Base-by-base conservation (phyloP, 176 grass and related monocot genomes). In the Canna indica region DNA sequence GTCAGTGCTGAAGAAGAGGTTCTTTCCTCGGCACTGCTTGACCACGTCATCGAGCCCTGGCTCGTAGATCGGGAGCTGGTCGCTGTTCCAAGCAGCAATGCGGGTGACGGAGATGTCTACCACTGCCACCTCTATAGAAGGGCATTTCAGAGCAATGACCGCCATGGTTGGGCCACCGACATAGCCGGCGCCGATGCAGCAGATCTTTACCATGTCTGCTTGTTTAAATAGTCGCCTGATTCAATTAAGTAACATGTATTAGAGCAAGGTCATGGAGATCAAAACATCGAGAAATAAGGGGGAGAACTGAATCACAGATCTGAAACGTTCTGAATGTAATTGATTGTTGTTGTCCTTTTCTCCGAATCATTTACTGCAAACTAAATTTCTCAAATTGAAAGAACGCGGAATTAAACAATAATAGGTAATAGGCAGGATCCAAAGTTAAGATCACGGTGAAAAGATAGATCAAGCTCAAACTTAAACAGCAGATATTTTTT, bases 91-190 rank as follows among this genome's bases (percentile, higher is more conserved):
- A 3, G 87, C 83, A 1, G 81, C 71, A 45, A 90, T 90, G 0
- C 87, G 87, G 46, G 79, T 16, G 26, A 67, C 22, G 13, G 83
- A 66, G 42, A 90, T 85, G 52, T 90, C 87, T 0, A 90, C 87
- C 14, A 90, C 87, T 12, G 82, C 80, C n/a, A 90, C 87, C 64
- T 90, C 62, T 33, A 83, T 41, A 4, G 77, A 80, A 6, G 87
- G 87, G 46, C 87, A 90, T 53, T 90, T 90, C 24, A 82, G 42
- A 45, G 87, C 87, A 16, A 90, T 90, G 53, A 90, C 83, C 0
- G 87, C 87, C 87, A 90, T 90, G 69, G 87, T 90, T n/a, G 87
- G 87, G 35, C 87, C 87, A 25, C 87, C 87, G 0, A 90, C 87
- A 67, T 90, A 90, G 59, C 87, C 87, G 45, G 87, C 87, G 64